Conservation (phyloP, 129 eudicot species). For the Flaveria brownii region DNA sequence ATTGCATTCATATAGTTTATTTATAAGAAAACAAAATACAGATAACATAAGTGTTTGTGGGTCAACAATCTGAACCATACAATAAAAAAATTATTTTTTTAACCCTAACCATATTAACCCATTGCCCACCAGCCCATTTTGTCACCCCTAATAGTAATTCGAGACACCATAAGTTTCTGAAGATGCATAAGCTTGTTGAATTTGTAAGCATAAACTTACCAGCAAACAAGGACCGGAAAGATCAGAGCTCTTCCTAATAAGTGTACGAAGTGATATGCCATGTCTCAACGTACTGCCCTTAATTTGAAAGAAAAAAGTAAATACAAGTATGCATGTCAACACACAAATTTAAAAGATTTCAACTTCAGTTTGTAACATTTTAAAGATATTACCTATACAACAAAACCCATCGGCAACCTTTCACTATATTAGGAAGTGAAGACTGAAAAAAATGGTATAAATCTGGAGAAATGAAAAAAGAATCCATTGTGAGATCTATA, state of each 20-base stretch:
- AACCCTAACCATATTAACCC: background rate
- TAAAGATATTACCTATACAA: conserved; percentile 71
- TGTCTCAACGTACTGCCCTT: conserved; percentile 96
- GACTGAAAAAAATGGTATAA: conserved; percentile 68
- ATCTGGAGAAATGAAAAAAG: conserved; percentile 59
- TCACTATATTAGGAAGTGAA: conserved; percentile 86
- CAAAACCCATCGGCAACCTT: conserved; percentile 89
- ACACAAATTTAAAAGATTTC: background rate
- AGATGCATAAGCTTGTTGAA: conserved; percentile 4
- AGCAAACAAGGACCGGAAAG: conserved; percentile 87
- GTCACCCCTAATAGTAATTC: background rate
- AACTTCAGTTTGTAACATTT: conserved; percentile 6
- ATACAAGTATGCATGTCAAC: conserved; percentile 31
- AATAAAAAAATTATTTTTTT: background rate
- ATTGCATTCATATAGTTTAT: background rate
- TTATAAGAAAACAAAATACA: background rate
- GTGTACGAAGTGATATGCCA: conserved; percentile 93
- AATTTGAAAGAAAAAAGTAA: conserved; percentile 51
- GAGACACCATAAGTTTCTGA: background rate
- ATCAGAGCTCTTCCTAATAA: conserved; percentile 76
- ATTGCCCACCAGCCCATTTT: background rate
- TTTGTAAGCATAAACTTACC: conserved; percentile 46
- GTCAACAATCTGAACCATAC: background rate
- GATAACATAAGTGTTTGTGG: background rate
- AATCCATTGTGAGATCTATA: conserved; percentile 57